Conservation (phyloP, 495 filamentous ascomycete genomes). For the Penicillium samsonianum region DNA sequence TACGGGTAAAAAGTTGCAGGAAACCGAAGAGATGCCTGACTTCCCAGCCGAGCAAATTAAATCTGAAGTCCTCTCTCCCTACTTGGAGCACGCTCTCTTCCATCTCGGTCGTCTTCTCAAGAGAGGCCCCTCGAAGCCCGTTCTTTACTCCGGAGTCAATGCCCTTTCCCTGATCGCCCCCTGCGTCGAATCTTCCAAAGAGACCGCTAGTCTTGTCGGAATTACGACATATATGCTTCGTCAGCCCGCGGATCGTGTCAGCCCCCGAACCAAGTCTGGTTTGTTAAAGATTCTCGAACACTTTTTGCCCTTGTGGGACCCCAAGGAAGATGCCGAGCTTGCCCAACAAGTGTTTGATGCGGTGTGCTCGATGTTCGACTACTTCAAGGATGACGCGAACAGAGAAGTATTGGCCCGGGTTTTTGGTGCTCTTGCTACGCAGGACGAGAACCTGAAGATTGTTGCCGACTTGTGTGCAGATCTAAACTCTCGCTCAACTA, state of each 20-base stretch:
- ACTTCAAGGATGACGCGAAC: slow-evolving; percentile 77
- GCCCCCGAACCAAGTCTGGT: slow-evolving; percentile 77
- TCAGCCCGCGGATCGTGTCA: slow-evolving; percentile 79
- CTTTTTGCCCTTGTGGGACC: slow-evolving; percentile 65
- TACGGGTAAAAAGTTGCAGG: slow-evolving; percentile 46
- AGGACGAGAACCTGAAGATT: slow-evolving; percentile 58
- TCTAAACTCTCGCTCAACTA: slow-evolving; percentile 72
- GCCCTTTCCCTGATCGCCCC: slow-evolving; percentile 73
- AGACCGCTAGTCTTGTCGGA: slow-evolving; percentile 70
- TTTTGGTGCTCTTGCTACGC: slow-evolving; percentile 64
- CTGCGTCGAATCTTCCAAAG: slow-evolving; percentile 66
- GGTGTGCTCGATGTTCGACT: slow-evolving; percentile 75
- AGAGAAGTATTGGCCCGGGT: slow-evolving; percentile 71
- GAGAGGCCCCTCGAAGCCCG: slow-evolving; percentile 67
- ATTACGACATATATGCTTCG: slow-evolving; percentile 78
- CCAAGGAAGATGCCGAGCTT: slow-evolving; percentile 47
- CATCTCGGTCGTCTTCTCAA: slow-evolving; percentile 68
- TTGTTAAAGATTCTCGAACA: slow-evolving; percentile 73
- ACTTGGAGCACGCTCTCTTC: slow-evolving; percentile 66
- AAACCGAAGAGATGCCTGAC: slow-evolving; percentile 54
- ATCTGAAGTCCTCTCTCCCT: slow-evolving; percentile 64
- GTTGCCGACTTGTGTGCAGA: slow-evolving; percentile 72
- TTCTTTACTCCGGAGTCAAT: slow-evolving; percentile 77
- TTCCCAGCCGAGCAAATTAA: slow-evolving; percentile 52
- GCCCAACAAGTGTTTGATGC: slow-evolving; percentile 59